These are phyloP conservation scores for Melaleuca alternifolia DNA, from an alignment of 345 rosid genomes.

Conservation along the genomic window DNA sequence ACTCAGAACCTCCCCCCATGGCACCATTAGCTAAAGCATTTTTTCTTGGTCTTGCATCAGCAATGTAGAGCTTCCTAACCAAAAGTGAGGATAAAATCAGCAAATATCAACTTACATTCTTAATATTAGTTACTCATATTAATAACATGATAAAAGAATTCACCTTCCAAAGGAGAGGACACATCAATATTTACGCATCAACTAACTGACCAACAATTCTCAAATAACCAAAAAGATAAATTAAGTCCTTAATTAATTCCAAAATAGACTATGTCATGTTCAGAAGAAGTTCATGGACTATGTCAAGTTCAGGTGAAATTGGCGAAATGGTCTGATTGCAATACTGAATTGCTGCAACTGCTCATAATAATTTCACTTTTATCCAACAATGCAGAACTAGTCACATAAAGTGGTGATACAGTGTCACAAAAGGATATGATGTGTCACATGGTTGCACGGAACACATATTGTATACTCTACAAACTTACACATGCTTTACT, in stretches of 20 bases:
- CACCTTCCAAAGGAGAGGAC: neutral
- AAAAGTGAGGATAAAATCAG: neutral
- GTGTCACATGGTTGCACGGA: neutral
- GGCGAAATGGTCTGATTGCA: neutral
- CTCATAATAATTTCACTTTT: neutral
- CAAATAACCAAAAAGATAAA: neutral
- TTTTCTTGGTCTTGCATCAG: conserved; percentile 97
- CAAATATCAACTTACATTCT: neutral
- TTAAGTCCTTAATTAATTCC: neutral
- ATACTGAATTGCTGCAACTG: neutral
- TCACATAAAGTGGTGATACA: neutral
- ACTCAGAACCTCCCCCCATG: conserved; percentile 99
- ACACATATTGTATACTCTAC: neutral
- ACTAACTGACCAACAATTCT: neutral
- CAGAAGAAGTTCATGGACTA: neutral
- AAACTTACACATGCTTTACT: neutral
- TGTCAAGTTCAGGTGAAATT: neutral
- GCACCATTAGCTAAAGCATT: conserved; percentile 99
- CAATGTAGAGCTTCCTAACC: conserved; percentile 83
- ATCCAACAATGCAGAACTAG: neutral
- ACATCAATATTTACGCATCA: neutral
- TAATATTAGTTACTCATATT: neutral
- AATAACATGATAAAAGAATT: neutral
- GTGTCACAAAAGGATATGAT: neutral
- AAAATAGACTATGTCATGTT: neutral